Evolutionary conservation across 257 asterid species (phyloP).

Genomic region (Asclepias syriaca): DNA sequence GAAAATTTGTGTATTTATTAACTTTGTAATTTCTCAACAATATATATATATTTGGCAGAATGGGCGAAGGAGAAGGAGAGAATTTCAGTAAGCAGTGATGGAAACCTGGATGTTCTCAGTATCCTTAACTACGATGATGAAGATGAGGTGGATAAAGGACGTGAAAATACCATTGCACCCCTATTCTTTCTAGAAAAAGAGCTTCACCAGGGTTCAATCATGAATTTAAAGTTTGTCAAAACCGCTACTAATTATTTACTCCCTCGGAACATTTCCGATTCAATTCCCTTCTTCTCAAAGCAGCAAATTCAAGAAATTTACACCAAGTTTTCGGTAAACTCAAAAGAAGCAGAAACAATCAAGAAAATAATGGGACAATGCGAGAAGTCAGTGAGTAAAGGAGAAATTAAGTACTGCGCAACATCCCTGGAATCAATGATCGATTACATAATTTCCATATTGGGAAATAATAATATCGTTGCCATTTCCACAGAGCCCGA

Average conservation of each 20-base stretch:
- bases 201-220: constrained; percentile 41
- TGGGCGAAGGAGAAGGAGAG: constrained; percentile 39
- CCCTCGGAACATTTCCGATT: constrained; percentile 51
- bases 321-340: constrained; percentile 27
- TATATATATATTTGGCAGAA: constrained; percentile 22
- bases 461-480: constrained; percentile 34
- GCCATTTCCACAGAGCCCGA: constrained; percentile 53
- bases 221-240: constrained; percentile 48
- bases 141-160: constrained; percentile 57
- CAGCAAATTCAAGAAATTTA: constrained; percentile 39
- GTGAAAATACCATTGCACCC: constrained; percentile 54
- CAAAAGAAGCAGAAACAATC: constrained; percentile 43
- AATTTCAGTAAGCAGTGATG: constrained; percentile 26
- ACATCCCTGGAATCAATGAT: constrained; percentile 72
- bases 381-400: constrained; percentile 36
- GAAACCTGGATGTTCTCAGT: background rate
- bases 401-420: constrained; percentile 55
- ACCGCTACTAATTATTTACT: constrained; percentile 40
- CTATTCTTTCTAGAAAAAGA: constrained; percentile 68
- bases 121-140: constrained; percentile 41
- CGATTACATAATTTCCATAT: constrained; percentile 51
- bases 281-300: constrained; percentile 69
- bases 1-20: no score
- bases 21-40: no score
- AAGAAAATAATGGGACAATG: constrained; percentile 47